Evolutionary conservation across 169 alveolate genomes (phyloP).

Genomic region (Neospora caninum): DNA sequence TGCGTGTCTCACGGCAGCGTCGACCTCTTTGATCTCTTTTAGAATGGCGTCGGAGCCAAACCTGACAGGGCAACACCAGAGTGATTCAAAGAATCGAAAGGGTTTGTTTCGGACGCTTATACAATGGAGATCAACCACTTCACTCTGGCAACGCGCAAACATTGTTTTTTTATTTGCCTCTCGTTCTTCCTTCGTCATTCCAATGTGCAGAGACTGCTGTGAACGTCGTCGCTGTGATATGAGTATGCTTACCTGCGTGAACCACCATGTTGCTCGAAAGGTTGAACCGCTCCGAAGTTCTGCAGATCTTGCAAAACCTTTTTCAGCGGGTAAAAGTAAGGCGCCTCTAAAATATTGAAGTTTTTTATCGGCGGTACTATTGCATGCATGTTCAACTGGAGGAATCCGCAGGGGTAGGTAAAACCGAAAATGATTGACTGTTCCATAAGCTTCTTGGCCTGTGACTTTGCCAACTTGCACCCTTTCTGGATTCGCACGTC

Average conservation of each 20-base stretch:
- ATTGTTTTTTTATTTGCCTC: not conserved
- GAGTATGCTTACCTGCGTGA: not conserved
- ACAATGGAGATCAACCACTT: not conserved
- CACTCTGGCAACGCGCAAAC: not conserved
- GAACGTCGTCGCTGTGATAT: not conserved
- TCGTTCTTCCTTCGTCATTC: not conserved
- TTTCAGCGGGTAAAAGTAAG: conserved; percentile 43
- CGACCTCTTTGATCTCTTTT: not conserved
- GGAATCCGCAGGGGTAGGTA: conserved; percentile 47
- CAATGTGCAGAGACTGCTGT: not conserved
- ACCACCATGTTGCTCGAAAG: not conserved
- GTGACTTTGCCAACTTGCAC: not conserved
- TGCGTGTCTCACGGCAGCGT: not conserved
- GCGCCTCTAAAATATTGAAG: conserved; percentile 29
- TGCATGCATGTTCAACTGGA: conserved; percentile 61
- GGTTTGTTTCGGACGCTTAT: too few species aligned
- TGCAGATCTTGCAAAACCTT: conserved; percentile 40
- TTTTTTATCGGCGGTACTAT: conserved; percentile 28
- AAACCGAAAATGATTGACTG: conserved; percentile 36
- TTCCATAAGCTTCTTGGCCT: not conserved
- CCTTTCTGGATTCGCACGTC: not conserved
- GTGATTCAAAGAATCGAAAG: too few species aligned
- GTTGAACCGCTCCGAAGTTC: conserved; percentile 21
- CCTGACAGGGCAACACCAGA: not conserved
- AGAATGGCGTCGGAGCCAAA: not conserved